phyloP scores from a whole-genome alignment of 1,139 yeast genomes.

The Williopsis jadinii region DNA sequence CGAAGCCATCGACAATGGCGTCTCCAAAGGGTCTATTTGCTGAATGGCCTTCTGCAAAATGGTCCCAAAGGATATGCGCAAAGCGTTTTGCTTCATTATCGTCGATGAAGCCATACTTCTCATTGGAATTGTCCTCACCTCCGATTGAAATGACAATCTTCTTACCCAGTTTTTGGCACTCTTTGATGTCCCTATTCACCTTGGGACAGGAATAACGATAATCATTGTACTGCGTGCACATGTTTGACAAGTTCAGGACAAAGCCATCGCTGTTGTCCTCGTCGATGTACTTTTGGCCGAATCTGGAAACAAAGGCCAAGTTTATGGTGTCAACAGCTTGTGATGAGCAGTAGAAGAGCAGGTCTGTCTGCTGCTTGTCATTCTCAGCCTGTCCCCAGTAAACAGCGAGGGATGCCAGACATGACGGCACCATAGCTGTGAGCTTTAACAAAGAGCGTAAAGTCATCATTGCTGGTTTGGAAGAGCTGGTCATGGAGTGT shows the following conservation, averaged over 20 bases:
- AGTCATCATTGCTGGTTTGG: background rate
- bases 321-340: constrained; percentile 55
- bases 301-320: constrained; percentile 56
- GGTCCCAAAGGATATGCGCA: constrained; percentile 65
- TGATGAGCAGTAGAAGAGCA: constrained; percentile 54
- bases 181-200: constrained; percentile 54
- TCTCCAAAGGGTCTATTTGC: constrained; percentile 58
- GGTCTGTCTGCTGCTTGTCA: constrained; percentile 27
- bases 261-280: constrained; percentile 11
- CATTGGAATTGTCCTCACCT: constrained; percentile 41
- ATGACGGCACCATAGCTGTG: background rate
- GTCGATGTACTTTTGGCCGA: constrained; percentile 17
- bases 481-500: too few species aligned
- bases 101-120: constrained; percentile 48
- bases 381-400: constrained; percentile 84
- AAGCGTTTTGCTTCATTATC: constrained; percentile 51
- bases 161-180: constrained; percentile 65
- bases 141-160: constrained; percentile 69
- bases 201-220: constrained; percentile 14
- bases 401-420: constrained; percentile 38
- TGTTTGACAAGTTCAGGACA: constrained; percentile 15
- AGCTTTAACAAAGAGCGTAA: background rate
- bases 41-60: constrained; percentile 52
- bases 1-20: constrained; percentile 54
- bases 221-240: constrained; percentile 8